phyloP scores from a whole-genome alignment of 805 yeast species.

The Metschnikowia hibisci region DNA sequence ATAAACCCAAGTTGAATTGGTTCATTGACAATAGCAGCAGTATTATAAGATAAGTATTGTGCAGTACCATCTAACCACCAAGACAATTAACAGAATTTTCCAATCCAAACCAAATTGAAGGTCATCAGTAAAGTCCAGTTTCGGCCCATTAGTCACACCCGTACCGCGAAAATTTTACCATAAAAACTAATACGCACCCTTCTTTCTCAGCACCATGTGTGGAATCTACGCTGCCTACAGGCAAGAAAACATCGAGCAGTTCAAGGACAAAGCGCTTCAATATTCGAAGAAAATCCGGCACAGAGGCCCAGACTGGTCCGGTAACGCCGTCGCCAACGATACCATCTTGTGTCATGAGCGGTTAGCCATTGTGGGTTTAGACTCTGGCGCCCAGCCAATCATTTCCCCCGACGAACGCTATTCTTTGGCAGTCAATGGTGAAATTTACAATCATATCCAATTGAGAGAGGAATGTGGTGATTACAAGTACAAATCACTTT shows the following conservation, averaged over 20 bases:
- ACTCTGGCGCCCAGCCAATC: constrained; percentile 98
- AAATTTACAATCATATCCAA: constrained; percentile 93
- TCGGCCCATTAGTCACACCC: neutral
- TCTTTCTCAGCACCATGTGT: constrained; percentile 60
- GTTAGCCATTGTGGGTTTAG: constrained; percentile 95
- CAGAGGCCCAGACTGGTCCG: constrained; percentile 99
- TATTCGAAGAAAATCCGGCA: constrained; percentile 92
- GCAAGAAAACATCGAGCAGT: constrained; percentile 73
- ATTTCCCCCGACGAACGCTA: constrained; percentile 70
- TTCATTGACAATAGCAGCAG: too few relatives aligned
- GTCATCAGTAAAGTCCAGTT: too few relatives aligned
- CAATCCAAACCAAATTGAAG: too few relatives aligned
- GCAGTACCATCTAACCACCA: too few relatives aligned
- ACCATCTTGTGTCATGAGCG: constrained; percentile 93
- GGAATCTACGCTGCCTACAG: constrained; percentile 94
- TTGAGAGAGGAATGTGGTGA: constrained; percentile 71
- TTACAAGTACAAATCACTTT: constrained; percentile 77
- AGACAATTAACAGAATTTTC: too few relatives aligned
- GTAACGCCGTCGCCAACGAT: constrained; percentile 79
- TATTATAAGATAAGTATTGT: too few relatives aligned
- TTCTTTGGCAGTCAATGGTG: constrained; percentile 90
- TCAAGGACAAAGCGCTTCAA: constrained; percentile 85
- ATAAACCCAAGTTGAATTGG: too few relatives aligned
- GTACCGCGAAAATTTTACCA: constrained; percentile 3
- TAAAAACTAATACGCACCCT: neutral